A percentile compares a stretch with the other conserved stretches of the same genome.
These are phyloP conservation scores for Ramaria rubella DNA, from an alignment of 768 basidiomycete species.

Conservation along the genomic window DNA sequence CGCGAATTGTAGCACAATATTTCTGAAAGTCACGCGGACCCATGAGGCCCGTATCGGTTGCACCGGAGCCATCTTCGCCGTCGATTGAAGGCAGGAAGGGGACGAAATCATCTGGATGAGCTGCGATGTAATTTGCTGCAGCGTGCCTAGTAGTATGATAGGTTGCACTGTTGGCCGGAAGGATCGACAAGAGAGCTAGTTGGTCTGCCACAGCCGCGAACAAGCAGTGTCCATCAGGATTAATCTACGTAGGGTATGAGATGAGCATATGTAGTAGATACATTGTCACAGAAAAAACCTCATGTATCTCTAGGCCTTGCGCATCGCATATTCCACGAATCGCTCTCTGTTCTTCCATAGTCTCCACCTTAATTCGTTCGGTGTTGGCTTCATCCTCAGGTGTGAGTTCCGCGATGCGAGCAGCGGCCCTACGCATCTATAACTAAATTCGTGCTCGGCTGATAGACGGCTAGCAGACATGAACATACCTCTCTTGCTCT, in stretches of 20 bases:
- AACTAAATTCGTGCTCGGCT: background rate
- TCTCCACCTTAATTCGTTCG: slow-evolving; percentile 54
- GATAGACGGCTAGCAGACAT: background rate
- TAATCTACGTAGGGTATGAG: slow-evolving; percentile 49
- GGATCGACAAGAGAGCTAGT: slow-evolving; percentile 61
- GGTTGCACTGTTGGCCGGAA: slow-evolving; percentile 51
- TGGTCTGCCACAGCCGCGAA: slow-evolving; percentile 95
- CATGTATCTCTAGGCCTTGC: slow-evolving; percentile 55
- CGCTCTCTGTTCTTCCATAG: slow-evolving; percentile 57
- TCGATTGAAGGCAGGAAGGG: slow-evolving; percentile 64
- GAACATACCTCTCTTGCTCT: slow-evolving; percentile 60
- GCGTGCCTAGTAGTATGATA: slow-evolving; percentile 55
- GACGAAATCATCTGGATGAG: slow-evolving; percentile 84
- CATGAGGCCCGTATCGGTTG: slow-evolving; percentile 67
- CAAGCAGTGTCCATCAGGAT: slow-evolving; percentile 94
- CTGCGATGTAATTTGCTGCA: slow-evolving; percentile 75
- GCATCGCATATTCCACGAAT: slow-evolving; percentile 62
- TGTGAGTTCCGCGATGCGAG: slow-evolving; percentile 45
- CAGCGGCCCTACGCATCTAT: slow-evolving; percentile 69
- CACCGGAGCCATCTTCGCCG: slow-evolving; percentile 63
- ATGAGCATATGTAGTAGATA: background rate
- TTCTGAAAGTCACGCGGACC: slow-evolving; percentile 50
- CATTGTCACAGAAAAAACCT: slow-evolving; percentile 35
- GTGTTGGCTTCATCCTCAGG: slow-evolving; percentile 53
- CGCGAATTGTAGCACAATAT: slow-evolving; percentile 73